Conservation (phyloP, 768 basidiomycete genomes). For the Amanita subjunquillea region DNA sequence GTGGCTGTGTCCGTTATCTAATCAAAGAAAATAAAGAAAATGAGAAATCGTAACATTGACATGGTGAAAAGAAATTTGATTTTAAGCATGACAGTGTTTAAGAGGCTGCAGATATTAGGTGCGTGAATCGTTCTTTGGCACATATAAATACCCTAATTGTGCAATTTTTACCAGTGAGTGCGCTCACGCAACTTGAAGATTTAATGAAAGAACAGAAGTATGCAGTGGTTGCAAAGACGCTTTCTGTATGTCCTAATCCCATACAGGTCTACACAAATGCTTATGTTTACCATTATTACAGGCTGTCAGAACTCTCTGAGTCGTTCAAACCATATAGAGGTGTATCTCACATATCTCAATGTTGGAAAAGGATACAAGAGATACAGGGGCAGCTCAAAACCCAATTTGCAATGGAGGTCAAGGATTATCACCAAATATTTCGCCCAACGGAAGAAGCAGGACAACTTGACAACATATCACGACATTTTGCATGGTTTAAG, state of each 20-base stretch:
- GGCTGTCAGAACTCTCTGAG: constrained; percentile 75
- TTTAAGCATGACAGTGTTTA: too few relatives aligned
- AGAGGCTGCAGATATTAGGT: constrained; percentile 47
- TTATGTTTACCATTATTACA: constrained; percentile 19
- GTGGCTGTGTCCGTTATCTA: too few relatives aligned
- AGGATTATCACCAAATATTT: constrained; percentile 95
- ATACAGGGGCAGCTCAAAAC: constrained; percentile 74
- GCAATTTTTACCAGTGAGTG: constrained; percentile 48
- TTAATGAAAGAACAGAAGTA: constrained; percentile 42
- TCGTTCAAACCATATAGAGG: constrained; percentile 74
- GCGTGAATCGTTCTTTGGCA: too few relatives aligned
- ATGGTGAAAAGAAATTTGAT: constrained; percentile 86
- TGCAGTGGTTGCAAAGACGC: constrained; percentile 70
- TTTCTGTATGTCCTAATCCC: constrained; percentile 38
- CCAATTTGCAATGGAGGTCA: constrained; percentile 75
- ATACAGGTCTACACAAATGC: neutral
- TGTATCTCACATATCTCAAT: constrained; percentile 64
- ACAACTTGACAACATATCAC: constrained; percentile 86
- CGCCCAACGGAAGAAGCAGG: constrained; percentile 90
- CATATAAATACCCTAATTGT: too few relatives aligned
- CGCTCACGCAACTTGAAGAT: constrained; percentile 11
- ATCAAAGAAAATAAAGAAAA: too few relatives aligned
- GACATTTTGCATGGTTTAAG: constrained; percentile 94
- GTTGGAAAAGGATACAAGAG: constrained; percentile 75
- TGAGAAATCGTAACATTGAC: too few relatives aligned